Evolutionary conservation across 176 grass and related monocot genomes (phyloP), one percentile per base, ranked within the genome.

Genomic region (Avena sativa): DNA sequence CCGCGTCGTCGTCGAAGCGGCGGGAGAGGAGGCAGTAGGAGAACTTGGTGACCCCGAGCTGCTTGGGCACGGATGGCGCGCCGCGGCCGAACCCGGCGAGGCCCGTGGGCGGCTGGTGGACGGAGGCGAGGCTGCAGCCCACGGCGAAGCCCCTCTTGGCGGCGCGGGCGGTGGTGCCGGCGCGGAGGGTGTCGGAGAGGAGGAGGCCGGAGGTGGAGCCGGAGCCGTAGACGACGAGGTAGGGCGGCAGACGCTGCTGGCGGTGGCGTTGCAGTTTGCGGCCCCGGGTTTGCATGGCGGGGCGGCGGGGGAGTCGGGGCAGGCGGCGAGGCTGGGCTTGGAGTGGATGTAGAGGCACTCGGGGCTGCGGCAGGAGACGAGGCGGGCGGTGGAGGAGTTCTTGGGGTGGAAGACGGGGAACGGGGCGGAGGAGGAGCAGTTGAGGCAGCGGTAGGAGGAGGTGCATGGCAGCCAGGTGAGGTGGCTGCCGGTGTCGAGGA

Each of bases 1-100:
- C 28, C 8, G 83, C 67, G 77, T 92, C 80, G 86, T 98, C 93
- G 85, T 98, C 96, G 86, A 88, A 98, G 6, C 78, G 90, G 3
- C 93, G 92, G 12, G 96, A 95, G 8, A 98, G 68, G 62, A 98
- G 96, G 79, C 96, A 98, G 86, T 98, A 98, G 28, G 93, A 88
- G 88, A 98, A 98, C 23, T 70, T 87, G 32, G 0, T 72, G 13
- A 95, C 11, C 2, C 90, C 69, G 3, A 98, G 84, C 83, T 98
- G 96, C 21, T 86, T 51, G 0, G 93, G 96, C 40, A 98, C 25
- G 19, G 96, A 95, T 25, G 92, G 60, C 9, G 93, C 60, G 50
- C 96, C 86, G 5, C 93, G 93, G 13, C 96, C 96, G 79, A 98
- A 98, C 0, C 79, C 96, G 2, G 93, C 93, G 72, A 98, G 84